Conservation (phyloP, 129 eudicot genomes). For the Flaveria ramosissima region DNA sequence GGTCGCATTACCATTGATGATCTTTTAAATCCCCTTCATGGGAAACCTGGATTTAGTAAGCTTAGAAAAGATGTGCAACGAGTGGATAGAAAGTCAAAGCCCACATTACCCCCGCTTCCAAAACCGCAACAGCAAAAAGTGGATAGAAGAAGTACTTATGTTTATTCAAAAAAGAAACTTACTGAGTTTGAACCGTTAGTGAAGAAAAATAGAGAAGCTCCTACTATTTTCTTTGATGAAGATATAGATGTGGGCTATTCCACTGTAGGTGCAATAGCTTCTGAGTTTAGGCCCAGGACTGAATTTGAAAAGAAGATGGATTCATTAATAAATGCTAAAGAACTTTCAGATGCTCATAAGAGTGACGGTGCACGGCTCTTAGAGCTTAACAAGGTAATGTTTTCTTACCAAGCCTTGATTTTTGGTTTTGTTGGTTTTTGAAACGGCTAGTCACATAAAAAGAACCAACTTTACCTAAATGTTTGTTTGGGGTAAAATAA, state of each 20-base stretch:
- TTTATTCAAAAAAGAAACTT: slow-evolving; percentile 53
- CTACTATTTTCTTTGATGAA: slow-evolving; percentile 74
- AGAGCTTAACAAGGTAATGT: slow-evolving; percentile 75
- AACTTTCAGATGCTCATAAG: slow-evolving; percentile 80
- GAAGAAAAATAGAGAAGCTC: slow-evolving; percentile 92
- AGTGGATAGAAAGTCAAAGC: slow-evolving; percentile 55
- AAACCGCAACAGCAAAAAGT: slow-evolving; percentile 62
- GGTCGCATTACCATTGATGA: slow-evolving; percentile 74
- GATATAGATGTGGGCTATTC: slow-evolving; percentile 56
- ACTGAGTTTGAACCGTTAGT: slow-evolving; percentile 65
- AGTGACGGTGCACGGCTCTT: slow-evolving; percentile 91
- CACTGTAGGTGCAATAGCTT: slow-evolving; percentile 93
- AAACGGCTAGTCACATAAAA: neutral
- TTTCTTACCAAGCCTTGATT: slow-evolving; percentile 4
- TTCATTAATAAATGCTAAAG: slow-evolving; percentile 52
- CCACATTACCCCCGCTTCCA: slow-evolving; percentile 74
- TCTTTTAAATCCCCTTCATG: slow-evolving; percentile 79
- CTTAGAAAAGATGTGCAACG: slow-evolving; percentile 55
- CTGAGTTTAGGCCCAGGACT: slow-evolving; percentile 87
- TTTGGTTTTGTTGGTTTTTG: neutral
- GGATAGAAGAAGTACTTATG: slow-evolving; percentile 66
- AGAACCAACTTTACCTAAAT: neutral
- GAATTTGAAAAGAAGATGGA: slow-evolving; percentile 89
- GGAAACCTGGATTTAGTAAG: slow-evolving; percentile 64
- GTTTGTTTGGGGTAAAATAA: neutral